These are phyloP conservation scores for Limtongozyma cylindracea DNA, from an alignment of 805 yeast genomes.

Conservation along the genomic window DNA sequence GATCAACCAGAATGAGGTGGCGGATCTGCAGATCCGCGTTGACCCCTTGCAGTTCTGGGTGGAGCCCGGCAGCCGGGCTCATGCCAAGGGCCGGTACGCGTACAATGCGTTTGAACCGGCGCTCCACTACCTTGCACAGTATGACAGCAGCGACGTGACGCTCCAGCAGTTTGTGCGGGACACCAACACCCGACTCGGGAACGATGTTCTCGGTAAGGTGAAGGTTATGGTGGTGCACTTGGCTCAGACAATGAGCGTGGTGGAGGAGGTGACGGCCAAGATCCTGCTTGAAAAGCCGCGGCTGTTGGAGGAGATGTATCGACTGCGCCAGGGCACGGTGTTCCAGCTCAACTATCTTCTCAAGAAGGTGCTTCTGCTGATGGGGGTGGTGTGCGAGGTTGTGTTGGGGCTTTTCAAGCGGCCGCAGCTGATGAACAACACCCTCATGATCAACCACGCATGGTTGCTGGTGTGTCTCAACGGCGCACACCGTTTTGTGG, in stretches of 20 bases:
- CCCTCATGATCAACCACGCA: conserved; percentile 46
- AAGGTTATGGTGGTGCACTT: conserved; percentile 43
- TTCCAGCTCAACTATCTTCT: conserved; percentile 61
- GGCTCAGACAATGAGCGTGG: conserved; percentile 27
- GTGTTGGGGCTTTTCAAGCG: conserved; percentile 67
- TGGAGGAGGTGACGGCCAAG: conserved; percentile 8
- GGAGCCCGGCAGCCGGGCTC: too few species aligned
- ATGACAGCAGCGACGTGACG: conserved; percentile 7
- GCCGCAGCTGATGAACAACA: conserved; percentile 32
- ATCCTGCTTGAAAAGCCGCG: conserved; percentile 14
- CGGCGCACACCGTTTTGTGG: conserved; percentile 51
- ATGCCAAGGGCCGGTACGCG: too few species aligned
- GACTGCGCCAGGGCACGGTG: conserved; percentile 19
- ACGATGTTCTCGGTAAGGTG: conserved; percentile 22
- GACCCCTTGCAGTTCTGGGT: too few species aligned
- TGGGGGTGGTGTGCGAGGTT: conserved; percentile 52
- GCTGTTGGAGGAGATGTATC: conserved; percentile 14
- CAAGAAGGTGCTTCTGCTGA: conserved; percentile 39
- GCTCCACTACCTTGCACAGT: conserved; percentile 9
- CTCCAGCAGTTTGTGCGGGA: conserved; percentile 16
- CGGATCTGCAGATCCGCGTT: too few species aligned
- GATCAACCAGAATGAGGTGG: conserved; percentile 13
- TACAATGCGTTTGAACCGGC: conserved; percentile 3
- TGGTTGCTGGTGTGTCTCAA: conserved; percentile 70
- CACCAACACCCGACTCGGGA: conserved; percentile 11